Percentiles rank a stretch among this genome's conserved stretches.
Conservation (phyloP, 306 rosid species). For the Carpinus fangiana region DNA sequence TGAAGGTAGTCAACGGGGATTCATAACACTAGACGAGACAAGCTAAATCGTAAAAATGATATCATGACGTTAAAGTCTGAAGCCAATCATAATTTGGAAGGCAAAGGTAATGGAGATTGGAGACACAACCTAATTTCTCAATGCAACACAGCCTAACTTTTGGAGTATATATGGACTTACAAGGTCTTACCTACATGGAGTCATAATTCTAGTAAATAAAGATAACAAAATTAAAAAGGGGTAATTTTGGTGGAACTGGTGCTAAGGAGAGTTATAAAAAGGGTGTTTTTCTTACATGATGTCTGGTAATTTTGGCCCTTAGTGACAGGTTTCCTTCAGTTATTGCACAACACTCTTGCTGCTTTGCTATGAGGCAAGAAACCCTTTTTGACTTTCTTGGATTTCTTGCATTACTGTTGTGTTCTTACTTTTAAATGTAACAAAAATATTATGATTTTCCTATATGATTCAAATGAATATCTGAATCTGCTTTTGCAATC, state of each 20-base stretch:
- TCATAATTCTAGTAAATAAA: not conserved
- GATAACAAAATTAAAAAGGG: not conserved
- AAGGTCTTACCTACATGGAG: not conserved
- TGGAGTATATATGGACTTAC: not conserved
- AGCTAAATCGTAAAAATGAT: not conserved
- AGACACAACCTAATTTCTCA: not conserved
- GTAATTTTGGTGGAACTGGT: not conserved
- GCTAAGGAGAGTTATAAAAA: not conserved
- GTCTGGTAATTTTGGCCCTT: not conserved
- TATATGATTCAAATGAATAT: not conserved
- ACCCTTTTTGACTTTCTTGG: not conserved
- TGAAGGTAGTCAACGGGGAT: too few relatives aligned
- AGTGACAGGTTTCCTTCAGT: not conserved
- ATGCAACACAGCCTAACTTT: not conserved
- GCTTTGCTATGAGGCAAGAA: not conserved
- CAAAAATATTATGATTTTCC: not conserved
- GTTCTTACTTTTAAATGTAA: not conserved
- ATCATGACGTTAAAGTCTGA: not conserved
- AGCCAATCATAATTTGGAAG: not conserved
- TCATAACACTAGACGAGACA: not conserved
- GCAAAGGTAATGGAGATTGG: not conserved
- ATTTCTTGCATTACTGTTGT: not conserved
- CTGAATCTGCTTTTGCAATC: not conserved
- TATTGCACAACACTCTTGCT: not conserved
- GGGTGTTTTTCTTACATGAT: not conserved